A percentile compares a stretch with the other conserved stretches of the same genome.
These are phyloP conservation scores for Lactarius akahatsu DNA, from an alignment of 768 basidiomycete species.

Conservation along the genomic window DNA sequence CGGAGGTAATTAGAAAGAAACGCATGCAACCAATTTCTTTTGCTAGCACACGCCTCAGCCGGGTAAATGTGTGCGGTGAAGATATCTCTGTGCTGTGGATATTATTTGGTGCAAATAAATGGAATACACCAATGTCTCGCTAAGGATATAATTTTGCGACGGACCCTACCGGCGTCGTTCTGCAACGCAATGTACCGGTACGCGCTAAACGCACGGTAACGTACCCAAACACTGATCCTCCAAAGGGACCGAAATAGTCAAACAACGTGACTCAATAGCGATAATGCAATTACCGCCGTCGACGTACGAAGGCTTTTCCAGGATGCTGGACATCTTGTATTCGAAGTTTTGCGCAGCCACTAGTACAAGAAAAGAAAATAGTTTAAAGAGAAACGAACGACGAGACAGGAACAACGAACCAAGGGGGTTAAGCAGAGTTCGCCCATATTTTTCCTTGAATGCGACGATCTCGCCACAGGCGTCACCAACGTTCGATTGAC, in stretches of 20 bases:
- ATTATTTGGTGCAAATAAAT: background rate
- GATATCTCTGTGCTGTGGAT: conserved; percentile 72
- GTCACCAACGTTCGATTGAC: conserved; percentile 73
- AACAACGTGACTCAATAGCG: too few species aligned
- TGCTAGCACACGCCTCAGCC: conserved; percentile 67
- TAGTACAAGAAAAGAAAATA: conserved; percentile 15
- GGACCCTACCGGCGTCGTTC: conserved; percentile 58
- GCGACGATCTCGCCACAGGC: conserved; percentile 97
- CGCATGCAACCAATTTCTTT: background rate
- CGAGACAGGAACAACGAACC: conserved; percentile 29
- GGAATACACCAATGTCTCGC: conserved; percentile 57
- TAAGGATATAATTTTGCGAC: conserved; percentile 92
- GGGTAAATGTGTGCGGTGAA: conserved; percentile 97
- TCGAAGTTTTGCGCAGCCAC: conserved; percentile 93
- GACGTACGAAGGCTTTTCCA: conserved; percentile 78
- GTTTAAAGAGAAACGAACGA: background rate
- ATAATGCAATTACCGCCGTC: background rate
- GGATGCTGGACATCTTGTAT: conserved; percentile 91
- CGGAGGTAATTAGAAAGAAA: conserved; percentile 9
- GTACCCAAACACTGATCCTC: conserved; percentile 86
- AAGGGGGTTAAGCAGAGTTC: conserved; percentile 78
- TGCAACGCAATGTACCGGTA: conserved; percentile 89
- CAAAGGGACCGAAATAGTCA: conserved; percentile 27
- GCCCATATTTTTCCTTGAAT: conserved; percentile 80
- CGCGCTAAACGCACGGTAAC: conserved; percentile 91